phyloP scores from a whole-genome alignment of 164 flowering plant genomes.

The Buxus sempervirens region DNA sequence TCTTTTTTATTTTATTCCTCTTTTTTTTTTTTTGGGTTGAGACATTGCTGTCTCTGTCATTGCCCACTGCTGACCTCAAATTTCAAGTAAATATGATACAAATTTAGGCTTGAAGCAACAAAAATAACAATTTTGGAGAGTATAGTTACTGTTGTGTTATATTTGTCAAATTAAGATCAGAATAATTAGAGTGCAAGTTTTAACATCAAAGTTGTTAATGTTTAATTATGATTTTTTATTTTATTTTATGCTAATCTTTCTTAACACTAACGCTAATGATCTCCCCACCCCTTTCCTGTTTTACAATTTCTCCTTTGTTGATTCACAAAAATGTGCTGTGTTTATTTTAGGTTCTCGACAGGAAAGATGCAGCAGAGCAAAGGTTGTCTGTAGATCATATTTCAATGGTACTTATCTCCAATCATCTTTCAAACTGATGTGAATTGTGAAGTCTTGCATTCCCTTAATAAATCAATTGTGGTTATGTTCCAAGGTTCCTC shows the following conservation, averaged over 20 bases:
- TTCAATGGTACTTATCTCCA: conserved; percentile 47
- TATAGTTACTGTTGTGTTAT: too few relatives aligned
- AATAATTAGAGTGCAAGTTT: too few relatives aligned
- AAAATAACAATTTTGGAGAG: too few relatives aligned
- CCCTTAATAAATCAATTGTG: neutral
- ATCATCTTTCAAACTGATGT: neutral
- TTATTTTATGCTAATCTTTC: neutral
- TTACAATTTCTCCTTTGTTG: neutral
- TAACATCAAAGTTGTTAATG: too few relatives aligned
- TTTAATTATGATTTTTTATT: too few relatives aligned
- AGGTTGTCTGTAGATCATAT: conserved; percentile 52
- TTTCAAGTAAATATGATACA: too few relatives aligned
- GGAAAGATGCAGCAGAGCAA: conserved; percentile 31
- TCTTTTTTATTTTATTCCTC: too few relatives aligned
- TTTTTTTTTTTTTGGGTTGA: too few relatives aligned
- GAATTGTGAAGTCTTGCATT: neutral
- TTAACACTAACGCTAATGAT: neutral
- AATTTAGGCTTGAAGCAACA: too few relatives aligned
- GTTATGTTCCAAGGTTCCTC: neutral
- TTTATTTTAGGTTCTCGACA: conserved; percentile 61
- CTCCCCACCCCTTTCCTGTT: neutral
- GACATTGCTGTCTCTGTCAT: too few relatives aligned
- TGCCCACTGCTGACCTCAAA: too few relatives aligned
- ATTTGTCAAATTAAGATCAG: too few relatives aligned
- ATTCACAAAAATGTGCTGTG: neutral